Percentiles rank a stretch among this genome's conserved stretches.
phyloP scores from a whole-genome alignment of 2,329 filamentous ascomycete genomes.

The Clonostachys chloroleuca region DNA sequence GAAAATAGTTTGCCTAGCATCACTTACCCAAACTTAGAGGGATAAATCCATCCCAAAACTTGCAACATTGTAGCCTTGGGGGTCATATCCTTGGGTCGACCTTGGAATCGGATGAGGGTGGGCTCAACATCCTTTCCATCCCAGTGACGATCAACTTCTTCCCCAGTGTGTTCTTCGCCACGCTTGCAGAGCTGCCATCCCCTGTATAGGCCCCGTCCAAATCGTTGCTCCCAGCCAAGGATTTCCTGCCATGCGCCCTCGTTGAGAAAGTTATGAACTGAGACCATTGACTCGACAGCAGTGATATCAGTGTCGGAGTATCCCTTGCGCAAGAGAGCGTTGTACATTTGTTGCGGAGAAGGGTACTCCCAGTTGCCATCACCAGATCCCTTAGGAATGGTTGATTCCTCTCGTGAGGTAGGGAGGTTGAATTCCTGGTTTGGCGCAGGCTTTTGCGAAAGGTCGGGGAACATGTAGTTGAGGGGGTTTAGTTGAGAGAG shows the following conservation, averaged over 20 bases:
- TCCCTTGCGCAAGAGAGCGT: slow-evolving; percentile 91
- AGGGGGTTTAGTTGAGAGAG: slow-evolving; percentile 61
- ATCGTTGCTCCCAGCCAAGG: slow-evolving; percentile 86
- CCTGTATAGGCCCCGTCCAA: slow-evolving; percentile 64
- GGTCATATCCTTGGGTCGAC: slow-evolving; percentile 81
- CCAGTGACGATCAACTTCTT: slow-evolving; percentile 42
- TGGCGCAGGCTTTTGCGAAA: slow-evolving; percentile 74
- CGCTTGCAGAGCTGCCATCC: slow-evolving; percentile 72
- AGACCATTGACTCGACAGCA: slow-evolving; percentile 94
- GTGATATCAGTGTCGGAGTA: slow-evolving; percentile 92
- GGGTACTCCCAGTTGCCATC: slow-evolving; percentile 94
- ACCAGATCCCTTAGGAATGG: slow-evolving; percentile 82
- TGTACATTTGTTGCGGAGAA: slow-evolving; percentile 99
- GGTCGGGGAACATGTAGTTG: slow-evolving; percentile 91
- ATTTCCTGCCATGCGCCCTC: slow-evolving; percentile 97
- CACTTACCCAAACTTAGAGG: slow-evolving; percentile 69
- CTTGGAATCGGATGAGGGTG: slow-evolving; percentile 80
- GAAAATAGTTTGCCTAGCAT: slow-evolving; percentile 5
- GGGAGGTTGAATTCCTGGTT: slow-evolving; percentile 73
- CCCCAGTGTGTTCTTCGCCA: slow-evolving; percentile 60
- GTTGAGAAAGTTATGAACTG: slow-evolving; percentile 96
- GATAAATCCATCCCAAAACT: slow-evolving; percentile 74
- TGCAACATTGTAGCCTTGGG: slow-evolving; percentile 87
- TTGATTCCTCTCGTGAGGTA: slow-evolving; percentile 76
- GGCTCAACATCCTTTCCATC: slow-evolving; percentile 57